Evolutionary conservation across 1,284 basidiomycete genomes (phyloP), one percentile per base, ranked within the genome.

Genomic region (Afroboletus lepidellus): DNA sequence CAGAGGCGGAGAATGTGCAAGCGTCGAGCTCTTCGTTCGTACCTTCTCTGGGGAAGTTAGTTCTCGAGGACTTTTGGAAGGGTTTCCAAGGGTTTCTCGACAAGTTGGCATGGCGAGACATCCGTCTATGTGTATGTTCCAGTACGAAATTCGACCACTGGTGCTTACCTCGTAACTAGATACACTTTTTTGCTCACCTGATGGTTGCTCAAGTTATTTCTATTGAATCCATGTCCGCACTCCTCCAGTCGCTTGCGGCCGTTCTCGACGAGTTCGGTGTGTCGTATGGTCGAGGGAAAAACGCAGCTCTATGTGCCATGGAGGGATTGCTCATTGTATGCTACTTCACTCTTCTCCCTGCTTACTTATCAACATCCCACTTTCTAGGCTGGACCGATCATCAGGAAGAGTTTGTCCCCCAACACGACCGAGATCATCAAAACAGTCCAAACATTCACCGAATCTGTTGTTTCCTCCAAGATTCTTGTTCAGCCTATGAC

Each of bases 231-330:
- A 79, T 97, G 74, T 76, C 88, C 41, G 78, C 83, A 8, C 80
- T 94, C 12, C 77, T 96, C 24, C 83, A 85, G 55, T 88, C 91
- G 0, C 91, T 96, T 60, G 84, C 87, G 3, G 79, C 85, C 0
- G 94, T 96, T 3, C 73, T 97, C 24, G 90, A 94, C 59, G 94
- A 96, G 66, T 92, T 95, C 57, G 91, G 90, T 42, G 92, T 93
- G 2, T 92, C 92, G 6, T 86, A 92, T 56, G 85, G 86, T 29
- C 81, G 94, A 18, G 92, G 90, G 0, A 90, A 94, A 67, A 81
- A 85, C 43, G 92, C 92, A 0, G 89, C 90, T 2, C 72, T 93
- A 20, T 94, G 91, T 69, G 92, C 94, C 18, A 88, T 85, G 8
- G 93, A 97, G 67, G 92, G 91, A 9, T 74, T 97, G 5, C 83